Percentiles rank a stretch among this genome's conserved stretches.
Evolutionary conservation across 1,139 yeast species (phyloP).

Genomic region (Debaryomyces subglobosus): DNA sequence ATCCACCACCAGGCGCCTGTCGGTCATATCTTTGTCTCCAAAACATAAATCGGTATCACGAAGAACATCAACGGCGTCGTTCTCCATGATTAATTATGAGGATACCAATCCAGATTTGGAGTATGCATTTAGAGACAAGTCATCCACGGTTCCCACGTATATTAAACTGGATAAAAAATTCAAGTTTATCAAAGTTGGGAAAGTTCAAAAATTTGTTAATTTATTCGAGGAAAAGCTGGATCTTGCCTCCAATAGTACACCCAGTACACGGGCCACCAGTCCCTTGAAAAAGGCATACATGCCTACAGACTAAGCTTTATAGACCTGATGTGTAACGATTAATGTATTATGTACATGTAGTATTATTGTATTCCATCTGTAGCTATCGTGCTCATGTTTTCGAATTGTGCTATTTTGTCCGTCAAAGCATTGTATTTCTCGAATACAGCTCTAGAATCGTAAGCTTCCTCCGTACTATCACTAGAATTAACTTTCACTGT

Average conservation of each 20-base stretch:
- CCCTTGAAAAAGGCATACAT: constrained; percentile 7
- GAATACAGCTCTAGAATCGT: constrained; percentile 32
- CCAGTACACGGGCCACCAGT: constrained; percentile 11
- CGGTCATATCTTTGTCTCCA: constrained; percentile 23
- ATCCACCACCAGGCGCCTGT: constrained; percentile 13
- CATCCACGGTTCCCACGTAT: constrained; percentile 39
- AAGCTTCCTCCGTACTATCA: constrained; percentile 19
- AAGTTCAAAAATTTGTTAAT: constrained; percentile 51
- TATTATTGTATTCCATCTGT: constrained; percentile 5
- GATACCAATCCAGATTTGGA: constrained; percentile 29
- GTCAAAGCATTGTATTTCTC: constrained; percentile 46
- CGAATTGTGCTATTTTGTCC: constrained; percentile 32
- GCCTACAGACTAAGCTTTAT: not conserved
- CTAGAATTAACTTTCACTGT: constrained; percentile 42
- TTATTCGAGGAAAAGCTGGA: constrained; percentile 44
- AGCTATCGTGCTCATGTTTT: not conserved
- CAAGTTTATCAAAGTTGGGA: constrained; percentile 51
- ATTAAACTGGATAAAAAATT: constrained; percentile 49
- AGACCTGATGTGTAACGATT: constrained; percentile 10
- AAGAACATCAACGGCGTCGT: constrained; percentile 25
- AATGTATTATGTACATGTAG: constrained; percentile 8
- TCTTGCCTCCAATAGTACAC: constrained; percentile 15
- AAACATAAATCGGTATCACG: constrained; percentile 18
- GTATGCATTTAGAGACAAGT: constrained; percentile 34
- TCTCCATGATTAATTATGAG: constrained; percentile 25